phyloP scores from a whole-genome alignment of 768 basidiomycete species.

The Mycena galopus region DNA sequence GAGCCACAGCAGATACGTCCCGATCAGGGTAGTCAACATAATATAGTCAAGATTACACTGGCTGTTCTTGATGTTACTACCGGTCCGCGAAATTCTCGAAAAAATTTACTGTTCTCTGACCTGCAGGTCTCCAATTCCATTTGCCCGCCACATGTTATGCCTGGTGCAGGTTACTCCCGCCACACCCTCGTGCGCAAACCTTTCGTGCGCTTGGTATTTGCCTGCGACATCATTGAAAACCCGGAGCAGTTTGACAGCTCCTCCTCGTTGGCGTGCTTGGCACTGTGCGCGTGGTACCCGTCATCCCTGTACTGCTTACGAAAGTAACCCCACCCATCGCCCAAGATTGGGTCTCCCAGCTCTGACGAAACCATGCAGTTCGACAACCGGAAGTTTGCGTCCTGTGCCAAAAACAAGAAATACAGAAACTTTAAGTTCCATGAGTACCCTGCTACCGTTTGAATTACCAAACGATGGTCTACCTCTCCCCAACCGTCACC shows the following conservation, averaged over 20 bases:
- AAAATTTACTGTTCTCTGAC: not conserved
- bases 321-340: not conserved
- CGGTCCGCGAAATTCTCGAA: too few relatives aligned
- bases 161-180: not conserved
- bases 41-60: not conserved
- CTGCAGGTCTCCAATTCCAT: not conserved
- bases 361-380: not conserved
- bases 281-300: not conserved
- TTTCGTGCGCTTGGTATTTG: not conserved
- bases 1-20: not conserved
- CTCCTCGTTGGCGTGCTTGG: not conserved
- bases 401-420: not conserved
- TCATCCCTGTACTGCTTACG: not conserved
- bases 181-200: not conserved
- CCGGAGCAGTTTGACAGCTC: not conserved
- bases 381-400: not conserved
- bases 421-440: not conserved
- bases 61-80: not conserved
- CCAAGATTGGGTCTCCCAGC: not conserved
- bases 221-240: not conserved
- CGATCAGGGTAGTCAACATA: not conserved
- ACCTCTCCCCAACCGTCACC: not conserved
- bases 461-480: too few relatives aligned
- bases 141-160: not conserved
- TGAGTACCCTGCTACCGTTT: not conserved